phyloP scores from a whole-genome alignment of 2,329 filamentous ascomycete genomes.

The Cadophora luteo-olivacea region DNA sequence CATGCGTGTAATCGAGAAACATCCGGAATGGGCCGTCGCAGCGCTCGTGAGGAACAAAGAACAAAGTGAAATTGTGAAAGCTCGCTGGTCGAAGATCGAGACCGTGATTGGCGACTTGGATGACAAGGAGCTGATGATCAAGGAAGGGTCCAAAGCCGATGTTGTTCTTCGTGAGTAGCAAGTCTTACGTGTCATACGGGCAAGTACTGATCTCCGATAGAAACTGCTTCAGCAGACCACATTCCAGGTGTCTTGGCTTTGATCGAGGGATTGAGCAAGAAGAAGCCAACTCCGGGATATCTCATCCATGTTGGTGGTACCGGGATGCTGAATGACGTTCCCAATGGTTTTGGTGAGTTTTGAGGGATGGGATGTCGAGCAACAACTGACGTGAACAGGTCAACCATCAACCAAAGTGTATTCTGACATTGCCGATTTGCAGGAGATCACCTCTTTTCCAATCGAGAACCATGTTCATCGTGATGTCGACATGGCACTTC shows the following conservation, averaged over 20 bases:
- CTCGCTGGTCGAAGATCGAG: constrained; percentile 29
- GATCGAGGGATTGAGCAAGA: constrained; percentile 52
- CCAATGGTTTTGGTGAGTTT: constrained; percentile 47
- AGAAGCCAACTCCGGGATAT: constrained; percentile 52
- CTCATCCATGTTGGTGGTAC: constrained; percentile 60
- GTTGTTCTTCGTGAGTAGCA: constrained; percentile 46
- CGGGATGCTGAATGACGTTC: constrained; percentile 48
- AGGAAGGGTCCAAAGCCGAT: constrained; percentile 45
- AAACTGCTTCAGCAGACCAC: constrained; percentile 37
- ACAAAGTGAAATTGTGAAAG: constrained; percentile 29
- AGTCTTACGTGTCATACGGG: background rate
- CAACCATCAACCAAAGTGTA: constrained; percentile 55
- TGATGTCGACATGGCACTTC: constrained; percentile 72
- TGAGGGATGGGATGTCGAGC: background rate
- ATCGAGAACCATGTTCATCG: constrained; percentile 65
- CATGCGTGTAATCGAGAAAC: constrained; percentile 27
- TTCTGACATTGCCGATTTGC: constrained; percentile 64
- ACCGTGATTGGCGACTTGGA: constrained; percentile 46
- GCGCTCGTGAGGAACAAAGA: constrained; percentile 33
- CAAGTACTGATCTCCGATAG: constrained; percentile 23
- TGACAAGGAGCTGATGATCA: constrained; percentile 42
- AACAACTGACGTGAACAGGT: constrained; percentile 25
- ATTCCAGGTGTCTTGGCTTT: constrained; percentile 49
- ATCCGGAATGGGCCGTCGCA: constrained; percentile 34
- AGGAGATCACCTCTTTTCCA: constrained; percentile 60